Conservation (phyloP, 2,329 filamentous ascomycete genomes). For the Arthrinium phaeospermum region DNA sequence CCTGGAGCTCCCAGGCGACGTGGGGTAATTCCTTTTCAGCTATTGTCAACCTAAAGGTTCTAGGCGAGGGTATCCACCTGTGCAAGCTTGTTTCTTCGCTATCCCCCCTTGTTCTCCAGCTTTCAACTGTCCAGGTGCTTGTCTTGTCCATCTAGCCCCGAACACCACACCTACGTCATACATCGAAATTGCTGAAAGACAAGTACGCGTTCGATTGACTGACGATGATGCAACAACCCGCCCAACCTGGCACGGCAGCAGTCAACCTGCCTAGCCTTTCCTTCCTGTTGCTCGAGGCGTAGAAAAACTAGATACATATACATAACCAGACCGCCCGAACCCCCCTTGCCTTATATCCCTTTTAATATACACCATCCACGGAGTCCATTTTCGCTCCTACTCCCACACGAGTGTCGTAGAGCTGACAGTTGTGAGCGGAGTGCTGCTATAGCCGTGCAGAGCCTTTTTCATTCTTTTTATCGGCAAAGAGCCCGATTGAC, state of each 20-base stretch:
- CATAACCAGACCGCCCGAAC: background rate
- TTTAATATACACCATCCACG: background rate
- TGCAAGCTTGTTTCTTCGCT: background rate
- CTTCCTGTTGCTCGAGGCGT: background rate
- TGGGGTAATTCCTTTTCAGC: conserved; percentile 3
- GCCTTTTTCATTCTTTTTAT: background rate
- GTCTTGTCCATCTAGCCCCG: background rate
- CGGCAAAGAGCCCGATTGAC: background rate
- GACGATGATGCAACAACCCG: conserved; percentile 19
- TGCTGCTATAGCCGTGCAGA: background rate
- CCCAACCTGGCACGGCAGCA: background rate
- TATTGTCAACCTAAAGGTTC: background rate
- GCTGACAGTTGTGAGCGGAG: background rate
- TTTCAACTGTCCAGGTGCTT: background rate
- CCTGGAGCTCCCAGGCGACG: background rate
- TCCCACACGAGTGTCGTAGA: background rate
- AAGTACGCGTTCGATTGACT: conserved; percentile 1
- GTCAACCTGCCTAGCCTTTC: background rate
- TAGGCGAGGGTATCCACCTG: background rate
- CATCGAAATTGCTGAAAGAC: conserved; percentile 20
- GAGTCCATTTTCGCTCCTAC: background rate
- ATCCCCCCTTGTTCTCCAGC: conserved; percentile 8
- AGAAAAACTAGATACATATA: background rate
- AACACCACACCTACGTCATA: conserved; percentile 29
- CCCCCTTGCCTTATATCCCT: background rate